Evolutionary conservation across 129 eudicot genomes (phyloP).

Genomic region (Rutidosis leptorrhynchoides): DNA sequence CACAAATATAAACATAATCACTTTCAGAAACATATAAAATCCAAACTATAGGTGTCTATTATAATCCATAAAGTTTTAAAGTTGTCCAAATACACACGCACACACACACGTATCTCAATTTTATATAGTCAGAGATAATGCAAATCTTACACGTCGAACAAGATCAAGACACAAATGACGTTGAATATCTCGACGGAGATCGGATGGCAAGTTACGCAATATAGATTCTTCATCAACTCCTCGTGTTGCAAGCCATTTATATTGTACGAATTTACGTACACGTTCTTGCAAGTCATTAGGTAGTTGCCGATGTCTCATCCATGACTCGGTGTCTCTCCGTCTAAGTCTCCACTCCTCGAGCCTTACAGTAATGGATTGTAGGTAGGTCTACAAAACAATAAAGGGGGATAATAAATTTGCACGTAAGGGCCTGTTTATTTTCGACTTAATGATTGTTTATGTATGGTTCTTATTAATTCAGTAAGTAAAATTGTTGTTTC

Average conservation of each 20-base stretch:
- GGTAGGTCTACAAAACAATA: slow-evolving; percentile 51
- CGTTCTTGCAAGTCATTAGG: slow-evolving; percentile 68
- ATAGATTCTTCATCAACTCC: slow-evolving; percentile 95
- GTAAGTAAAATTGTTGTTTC: too few species aligned
- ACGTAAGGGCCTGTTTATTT: too few species aligned
- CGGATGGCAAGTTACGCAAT: slow-evolving; percentile 64
- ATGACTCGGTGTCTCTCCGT: slow-evolving; percentile 88
- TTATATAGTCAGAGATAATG: not conserved
- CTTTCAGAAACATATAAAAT: too few species aligned
- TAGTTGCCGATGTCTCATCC: slow-evolving; percentile 94
- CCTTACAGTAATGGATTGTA: slow-evolving; percentile 88
- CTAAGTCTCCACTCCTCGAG: slow-evolving; percentile 97
- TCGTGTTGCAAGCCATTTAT: slow-evolving; percentile 87
- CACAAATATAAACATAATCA: too few species aligned
- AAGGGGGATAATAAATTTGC: not conserved
- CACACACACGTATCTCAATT: too few species aligned
- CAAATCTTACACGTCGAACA: slow-evolving; percentile 81
- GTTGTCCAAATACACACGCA: too few species aligned
- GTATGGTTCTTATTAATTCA: too few species aligned
- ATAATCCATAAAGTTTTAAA: too few species aligned
- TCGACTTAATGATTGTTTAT: too few species aligned
- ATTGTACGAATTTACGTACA: slow-evolving; percentile 76
- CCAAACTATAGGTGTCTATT: too few species aligned
- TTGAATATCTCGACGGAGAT: slow-evolving; percentile 84
- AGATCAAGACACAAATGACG: slow-evolving; percentile 88